phyloP scores from a whole-genome alignment of 2,329 filamentous ascomycete genomes.

The Lachnellula hyalina region DNA sequence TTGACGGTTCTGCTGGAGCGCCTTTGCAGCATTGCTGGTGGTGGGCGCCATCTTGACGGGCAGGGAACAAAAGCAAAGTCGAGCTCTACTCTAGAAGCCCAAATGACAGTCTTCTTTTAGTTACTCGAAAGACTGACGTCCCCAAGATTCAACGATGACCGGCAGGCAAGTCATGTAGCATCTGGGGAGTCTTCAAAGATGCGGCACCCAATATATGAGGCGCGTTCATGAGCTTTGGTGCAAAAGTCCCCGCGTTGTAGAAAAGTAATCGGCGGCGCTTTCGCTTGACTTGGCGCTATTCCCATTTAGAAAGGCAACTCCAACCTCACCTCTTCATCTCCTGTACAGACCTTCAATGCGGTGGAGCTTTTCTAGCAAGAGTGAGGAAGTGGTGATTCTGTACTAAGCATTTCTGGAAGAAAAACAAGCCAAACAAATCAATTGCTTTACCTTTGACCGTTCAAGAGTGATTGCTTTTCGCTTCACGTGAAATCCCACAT shows the following conservation, averaged over 20 bases:
- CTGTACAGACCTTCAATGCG: neutral
- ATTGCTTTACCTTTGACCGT: too few relatives aligned
- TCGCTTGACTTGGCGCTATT: neutral
- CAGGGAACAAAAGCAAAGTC: neutral
- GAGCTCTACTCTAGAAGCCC: constrained; percentile 2
- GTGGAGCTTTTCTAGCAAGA: neutral
- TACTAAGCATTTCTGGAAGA: neutral
- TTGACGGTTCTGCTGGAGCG: constrained; percentile 27
- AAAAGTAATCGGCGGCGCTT: neutral
- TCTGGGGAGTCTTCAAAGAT: constrained; percentile 29
- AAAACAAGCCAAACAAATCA: too few relatives aligned
- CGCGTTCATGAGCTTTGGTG: neutral
- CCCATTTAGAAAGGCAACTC: neutral
- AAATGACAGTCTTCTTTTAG: neutral
- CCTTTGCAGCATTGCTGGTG: constrained; percentile 24
- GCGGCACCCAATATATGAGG: constrained; percentile 2
- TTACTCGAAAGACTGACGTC: constrained; percentile 27
- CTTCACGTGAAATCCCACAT: too few relatives aligned
- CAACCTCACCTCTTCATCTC: neutral
- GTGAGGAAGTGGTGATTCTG: neutral
- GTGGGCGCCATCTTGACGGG: constrained; percentile 25
- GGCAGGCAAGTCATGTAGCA: constrained; percentile 29
- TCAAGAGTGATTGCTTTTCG: too few relatives aligned
- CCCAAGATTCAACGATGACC: constrained; percentile 35
- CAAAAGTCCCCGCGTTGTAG: neutral